phyloP scores from a whole-genome alignment of 352 stramenopile species.

The Aphanomyces euteiches region DNA sequence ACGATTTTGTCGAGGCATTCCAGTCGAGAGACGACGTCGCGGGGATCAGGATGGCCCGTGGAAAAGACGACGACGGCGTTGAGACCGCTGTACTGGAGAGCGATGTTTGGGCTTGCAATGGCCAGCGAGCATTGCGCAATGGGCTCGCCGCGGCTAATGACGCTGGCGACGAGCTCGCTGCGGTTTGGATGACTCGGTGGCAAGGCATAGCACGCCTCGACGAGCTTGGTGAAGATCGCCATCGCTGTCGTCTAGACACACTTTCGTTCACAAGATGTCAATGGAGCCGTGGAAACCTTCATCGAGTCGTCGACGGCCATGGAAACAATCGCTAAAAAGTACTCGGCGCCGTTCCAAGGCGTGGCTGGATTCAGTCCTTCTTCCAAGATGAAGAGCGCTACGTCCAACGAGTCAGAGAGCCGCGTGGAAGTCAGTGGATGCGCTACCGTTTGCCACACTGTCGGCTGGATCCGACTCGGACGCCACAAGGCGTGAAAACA shows the following conservation, averaged over 20 bases:
- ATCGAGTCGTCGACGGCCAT: conserved; percentile 18
- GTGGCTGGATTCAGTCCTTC: conserved; percentile 17
- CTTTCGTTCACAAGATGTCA: no score
- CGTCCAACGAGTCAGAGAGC: background rate
- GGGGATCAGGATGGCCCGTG: background rate
- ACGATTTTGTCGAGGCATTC: background rate
- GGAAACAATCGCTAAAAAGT: conserved; percentile 17
- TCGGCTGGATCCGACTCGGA: background rate
- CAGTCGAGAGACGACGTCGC: background rate
- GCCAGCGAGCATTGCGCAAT: background rate
- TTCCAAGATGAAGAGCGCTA: conserved; percentile 22
- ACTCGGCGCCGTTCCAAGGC: conserved; percentile 20
- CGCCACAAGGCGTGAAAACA: conserved; percentile 16
- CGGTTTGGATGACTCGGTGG: background rate
- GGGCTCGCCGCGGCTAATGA: conserved; percentile 17
- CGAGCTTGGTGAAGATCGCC: conserved; percentile 14
- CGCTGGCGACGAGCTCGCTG: conserved; percentile 3
- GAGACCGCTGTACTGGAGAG: conserved; percentile 18
- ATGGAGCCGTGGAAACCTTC: conserved; percentile 4
- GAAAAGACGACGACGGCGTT: conserved; percentile 5
- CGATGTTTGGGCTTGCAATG: background rate
- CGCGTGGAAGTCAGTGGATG: background rate
- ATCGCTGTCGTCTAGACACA: conserved; percentile 9
- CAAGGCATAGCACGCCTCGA: background rate
- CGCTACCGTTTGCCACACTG: background rate